Base-by-base conservation (phyloP, 1,139 yeast species). In the Candida smagusa region DNA sequence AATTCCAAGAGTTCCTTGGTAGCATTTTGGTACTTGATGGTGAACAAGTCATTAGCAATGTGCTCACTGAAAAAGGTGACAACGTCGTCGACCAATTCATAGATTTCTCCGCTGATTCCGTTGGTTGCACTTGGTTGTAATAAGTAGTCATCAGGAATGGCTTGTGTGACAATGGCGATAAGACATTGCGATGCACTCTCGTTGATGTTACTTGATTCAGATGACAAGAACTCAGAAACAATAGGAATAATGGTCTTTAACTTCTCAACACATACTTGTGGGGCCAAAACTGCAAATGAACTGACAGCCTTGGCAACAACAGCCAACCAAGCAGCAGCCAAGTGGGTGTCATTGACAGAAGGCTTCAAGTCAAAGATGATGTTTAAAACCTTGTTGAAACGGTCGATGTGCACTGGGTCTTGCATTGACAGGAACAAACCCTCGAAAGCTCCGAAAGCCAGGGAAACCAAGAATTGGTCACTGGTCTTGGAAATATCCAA, bases 291-390 rank as follows among this genome's bases (percentile, higher is more conserved):
- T 11, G 90, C 68, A 54, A 80, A 87, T 6, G 90, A 74, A 37
- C 80, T 79, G 45, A 85, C 70, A 33, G 94, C 96, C 54, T 88
- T 89, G 6, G 97, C 95, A 29, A 92, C 77, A 21, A 89, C 96
- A 1, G 97, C 96, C 36, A 89, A 75, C 98, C 98, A 92, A 7
- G 96, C 78, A 12, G 95, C 96, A 11, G 94, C 88, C 49, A 92
- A 73, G 58, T 88, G 90, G 30, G 83, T 71, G 54, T 92, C 98
- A 49, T 83, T 84, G 22, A 77, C 58, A 1, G 95, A 73, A 6
- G 98, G 98, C 48, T 81, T 82, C 54, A 90, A 71, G 44, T 85
- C 87, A 50, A 87, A 76, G 34, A 92, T 80, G 30, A 85, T 75
- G 50, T 84, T 79, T 43, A 89, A 66, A 11, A 87, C 82, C 39